Percentiles rank a stretch among this genome's conserved stretches.
Evolutionary conservation across 73 alveolate species (phyloP).

Genomic region (Paramecium sonneborni): DNA sequence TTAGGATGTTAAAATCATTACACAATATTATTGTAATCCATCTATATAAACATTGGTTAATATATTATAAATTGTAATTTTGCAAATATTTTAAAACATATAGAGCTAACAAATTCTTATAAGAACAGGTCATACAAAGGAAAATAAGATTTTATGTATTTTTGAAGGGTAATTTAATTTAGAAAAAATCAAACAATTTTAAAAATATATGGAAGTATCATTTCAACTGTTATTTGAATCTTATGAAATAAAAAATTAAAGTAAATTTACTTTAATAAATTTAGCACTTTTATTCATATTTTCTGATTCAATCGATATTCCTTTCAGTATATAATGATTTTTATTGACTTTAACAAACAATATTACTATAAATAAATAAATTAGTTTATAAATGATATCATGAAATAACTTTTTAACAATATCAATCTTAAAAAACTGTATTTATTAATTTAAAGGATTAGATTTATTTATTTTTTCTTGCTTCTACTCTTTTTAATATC

Average conservation of each 20-base stretch:
- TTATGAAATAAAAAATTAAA: not conserved
- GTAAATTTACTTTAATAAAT: not conserved
- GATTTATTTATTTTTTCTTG: too few relatives aligned
- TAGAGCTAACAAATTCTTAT: not conserved
- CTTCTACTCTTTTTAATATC: too few relatives aligned
- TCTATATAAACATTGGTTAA: not conserved
- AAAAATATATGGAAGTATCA: not conserved
- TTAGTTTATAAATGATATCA: too few relatives aligned
- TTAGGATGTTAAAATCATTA: not conserved
- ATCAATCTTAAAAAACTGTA: not conserved
- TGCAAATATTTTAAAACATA: not conserved
- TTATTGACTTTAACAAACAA: not conserved
- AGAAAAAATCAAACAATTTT: not conserved
- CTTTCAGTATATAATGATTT: not conserved
- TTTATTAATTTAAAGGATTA: too few relatives aligned
- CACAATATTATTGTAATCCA: not conserved
- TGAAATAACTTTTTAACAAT: too few relatives aligned
- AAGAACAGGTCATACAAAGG: not conserved
- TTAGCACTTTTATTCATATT: not conserved
- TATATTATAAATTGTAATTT: not conserved
- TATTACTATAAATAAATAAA: too few relatives aligned
- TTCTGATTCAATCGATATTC: not conserved
- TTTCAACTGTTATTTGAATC: not conserved
- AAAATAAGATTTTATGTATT: not conserved
- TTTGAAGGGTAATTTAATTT: not conserved